Evolutionary conservation across 2,329 filamentous ascomycete species (phyloP), one percentile per base, ranked within the genome.

Genomic region (Calonectria montana): DNA sequence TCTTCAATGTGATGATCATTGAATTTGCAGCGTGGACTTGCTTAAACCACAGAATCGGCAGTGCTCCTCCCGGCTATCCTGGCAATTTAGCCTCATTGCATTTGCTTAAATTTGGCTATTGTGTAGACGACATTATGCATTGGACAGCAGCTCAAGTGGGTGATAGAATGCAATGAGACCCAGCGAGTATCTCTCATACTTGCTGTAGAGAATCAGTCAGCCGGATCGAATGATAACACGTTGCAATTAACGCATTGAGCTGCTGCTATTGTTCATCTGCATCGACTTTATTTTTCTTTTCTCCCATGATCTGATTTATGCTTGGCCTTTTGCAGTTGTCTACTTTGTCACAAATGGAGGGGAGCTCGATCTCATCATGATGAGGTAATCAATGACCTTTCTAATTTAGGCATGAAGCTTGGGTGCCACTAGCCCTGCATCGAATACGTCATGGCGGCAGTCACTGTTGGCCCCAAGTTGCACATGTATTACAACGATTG

Each of bases 381-480:
- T 63, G 77, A 72, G 65, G 75, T 72, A 72, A 76, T 68, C 37
- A 7, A 18, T 35, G 31, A 21, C 21, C 65, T n/a, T 69, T 43
- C 74, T 65, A n/a, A 61, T 74, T 78, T 68, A 67, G 68, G 76
- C 48, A 74, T 70, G 73, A 25, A 78, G 77, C 77, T 78, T 71
- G 59, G 70, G 74, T 65, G 27, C 53, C 31, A 75, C 75, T 63
- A 55, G 23, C 50, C 31, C 70, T 72, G 70, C 35, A 69, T 71
- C 27, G 45, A 62, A 21, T 75, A 79, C 77, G 77, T 79, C 77
- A 79, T 79, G 71, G 68, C 76, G 72, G 73, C 75, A 70, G 67
- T n/a, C 31, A 29, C 23, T 57, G 50, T 75, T 64, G 66, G 68
- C 67, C 69, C 63, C 67, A 23, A 59, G 69, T 45, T 69, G 41